Conservation (phyloP, 495 filamentous ascomycete genomes). For the Hamigera avellanea region DNA sequence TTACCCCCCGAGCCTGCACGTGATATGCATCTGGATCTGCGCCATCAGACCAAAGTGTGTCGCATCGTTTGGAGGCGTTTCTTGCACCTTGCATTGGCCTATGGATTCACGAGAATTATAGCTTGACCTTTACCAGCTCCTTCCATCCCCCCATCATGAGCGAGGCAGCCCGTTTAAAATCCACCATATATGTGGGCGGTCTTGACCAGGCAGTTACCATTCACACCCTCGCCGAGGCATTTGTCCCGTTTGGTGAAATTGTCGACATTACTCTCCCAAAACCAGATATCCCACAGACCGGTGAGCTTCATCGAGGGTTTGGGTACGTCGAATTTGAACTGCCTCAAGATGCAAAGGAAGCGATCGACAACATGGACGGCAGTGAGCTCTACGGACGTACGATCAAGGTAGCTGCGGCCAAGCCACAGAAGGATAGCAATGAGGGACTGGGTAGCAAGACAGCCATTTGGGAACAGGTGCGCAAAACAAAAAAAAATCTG, state of each 20-base stretch:
- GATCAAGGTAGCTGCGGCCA: conserved; percentile 84
- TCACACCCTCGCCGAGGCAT: conserved; percentile 71
- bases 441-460: conserved; percentile 85
- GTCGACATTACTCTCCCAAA: conserved; percentile 80
- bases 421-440: conserved; percentile 79
- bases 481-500: conserved; percentile 9
- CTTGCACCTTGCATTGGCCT: no score
- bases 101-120: no score
- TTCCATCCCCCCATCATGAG: conserved; percentile 43
- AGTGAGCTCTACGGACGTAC: conserved; percentile 89
- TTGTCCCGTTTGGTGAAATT: conserved; percentile 93
- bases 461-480: conserved; percentile 96
- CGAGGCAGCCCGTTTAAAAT: conserved; percentile 71
- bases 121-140: no score
- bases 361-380: conserved; percentile 99
- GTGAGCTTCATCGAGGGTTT: conserved; percentile 79
- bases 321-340: conserved; percentile 94
- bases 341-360: conserved; percentile 77
- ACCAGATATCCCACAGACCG: conserved; percentile 58
- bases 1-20: no score
- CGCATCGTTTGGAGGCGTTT: no score
- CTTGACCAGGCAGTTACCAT: conserved; percentile 68
- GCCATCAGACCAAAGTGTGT: no score
- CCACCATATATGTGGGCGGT: conserved; percentile 82
- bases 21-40: no score